phyloP scores from a whole-genome alignment of 2,329 filamentous ascomycete species.

The Neofusicoccum laricinum region DNA sequence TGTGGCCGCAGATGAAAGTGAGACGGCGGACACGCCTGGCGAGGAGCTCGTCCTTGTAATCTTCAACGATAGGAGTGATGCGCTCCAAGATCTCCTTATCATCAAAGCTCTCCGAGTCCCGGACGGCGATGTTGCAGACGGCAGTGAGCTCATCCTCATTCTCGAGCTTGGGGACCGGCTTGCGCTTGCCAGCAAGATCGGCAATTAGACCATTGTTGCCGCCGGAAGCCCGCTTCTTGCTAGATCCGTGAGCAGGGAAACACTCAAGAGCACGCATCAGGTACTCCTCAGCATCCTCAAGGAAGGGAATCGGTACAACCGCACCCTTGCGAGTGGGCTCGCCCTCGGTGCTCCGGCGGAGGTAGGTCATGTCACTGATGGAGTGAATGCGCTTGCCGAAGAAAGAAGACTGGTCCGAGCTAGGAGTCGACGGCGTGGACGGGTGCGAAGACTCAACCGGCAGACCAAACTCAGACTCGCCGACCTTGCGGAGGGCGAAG shows the following conservation, averaged over 20 bases:
- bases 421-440: constrained; percentile 67
- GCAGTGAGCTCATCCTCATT: constrained; percentile 77
- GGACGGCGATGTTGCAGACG: constrained; percentile 88
- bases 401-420: constrained; percentile 56
- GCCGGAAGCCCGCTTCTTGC: constrained; percentile 54
- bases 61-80: constrained; percentile 71
- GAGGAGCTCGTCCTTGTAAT: constrained; percentile 80
- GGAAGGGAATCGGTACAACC: constrained; percentile 86
- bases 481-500: constrained; percentile 90
- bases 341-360: constrained; percentile 65
- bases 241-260: constrained; percentile 60
- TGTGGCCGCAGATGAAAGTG: constrained; percentile 94
- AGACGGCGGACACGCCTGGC: constrained; percentile 80
- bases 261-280: constrained; percentile 80
- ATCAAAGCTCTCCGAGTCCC: constrained; percentile 78
- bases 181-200: constrained; percentile 70
- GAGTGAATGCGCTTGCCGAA: constrained; percentile 75
- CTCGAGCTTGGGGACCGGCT: constrained; percentile 54
- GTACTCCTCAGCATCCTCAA: constrained; percentile 84
- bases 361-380: constrained; percentile 93
- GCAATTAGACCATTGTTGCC: constrained; percentile 60
- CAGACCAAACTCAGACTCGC: constrained; percentile 84
- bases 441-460: constrained; percentile 76
- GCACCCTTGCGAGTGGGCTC: constrained; percentile 89
- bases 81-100: constrained; percentile 78